Conservation (phyloP, 106 monocot species). For the Agapanthus africanus region DNA sequence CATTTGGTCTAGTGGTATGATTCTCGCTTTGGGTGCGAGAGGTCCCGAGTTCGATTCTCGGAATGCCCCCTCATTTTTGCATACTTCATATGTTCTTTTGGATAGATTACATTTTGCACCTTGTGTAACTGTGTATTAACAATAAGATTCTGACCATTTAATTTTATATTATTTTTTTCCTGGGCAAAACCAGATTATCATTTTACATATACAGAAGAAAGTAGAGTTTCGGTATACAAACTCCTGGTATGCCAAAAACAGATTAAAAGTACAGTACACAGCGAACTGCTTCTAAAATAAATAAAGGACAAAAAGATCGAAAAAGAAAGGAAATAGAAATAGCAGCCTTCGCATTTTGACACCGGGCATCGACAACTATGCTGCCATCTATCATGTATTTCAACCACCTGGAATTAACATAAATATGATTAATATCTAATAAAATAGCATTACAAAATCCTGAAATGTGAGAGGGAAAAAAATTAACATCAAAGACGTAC, state of each 20-base stretch:
- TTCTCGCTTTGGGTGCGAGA: conserved; percentile 75
- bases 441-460: background rate
- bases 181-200: too few relatives aligned
- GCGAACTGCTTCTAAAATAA: too few relatives aligned
- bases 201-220: too few relatives aligned
- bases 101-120: too few relatives aligned
- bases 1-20: conserved; percentile 88
- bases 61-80: too few relatives aligned
- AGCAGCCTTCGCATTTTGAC: background rate
- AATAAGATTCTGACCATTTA: too few relatives aligned
- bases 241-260: too few relatives aligned
- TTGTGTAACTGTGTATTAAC: too few relatives aligned
- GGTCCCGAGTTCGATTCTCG: conserved; percentile 79
- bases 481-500: background rate
- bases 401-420: conserved; percentile 1
- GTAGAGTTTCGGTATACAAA: too few relatives aligned
- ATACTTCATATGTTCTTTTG: too few relatives aligned
- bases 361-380: background rate
- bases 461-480: background rate
- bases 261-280: too few relatives aligned
- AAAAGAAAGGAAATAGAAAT: background rate
- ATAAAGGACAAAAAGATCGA: background rate
- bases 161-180: too few relatives aligned
- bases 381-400: background rate
- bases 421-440: background rate